Evolutionary conservation across 768 basidiomycete species (phyloP), one percentile per base, ranked within the genome.

Genomic region (Lentinula edodes): DNA sequence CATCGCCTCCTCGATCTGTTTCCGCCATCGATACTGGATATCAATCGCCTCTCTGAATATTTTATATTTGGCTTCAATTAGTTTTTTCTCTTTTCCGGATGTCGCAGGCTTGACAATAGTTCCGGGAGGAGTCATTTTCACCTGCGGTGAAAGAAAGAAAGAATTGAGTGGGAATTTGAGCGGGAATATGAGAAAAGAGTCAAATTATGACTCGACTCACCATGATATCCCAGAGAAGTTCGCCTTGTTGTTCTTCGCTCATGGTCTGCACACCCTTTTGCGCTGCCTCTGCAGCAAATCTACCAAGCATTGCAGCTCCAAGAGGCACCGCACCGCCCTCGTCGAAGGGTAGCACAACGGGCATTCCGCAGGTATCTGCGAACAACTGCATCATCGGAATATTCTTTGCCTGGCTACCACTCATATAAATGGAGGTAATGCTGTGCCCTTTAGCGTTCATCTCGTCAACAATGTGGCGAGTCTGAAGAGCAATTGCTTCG

Each of bases 361-460:
- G 87, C 75, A 95, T 83, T 54, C 76, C 75, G 69, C 95, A 97
- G 23, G 86, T 84, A 67, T 96, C 85, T 12, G 95, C 93, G 61
- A 99, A 83, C 43, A 97, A 85, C 68, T 87, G 83, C 93, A 98
- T 95, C 63, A 98, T 80, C 28, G 82, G 76, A n/a, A 69, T 69
- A 74, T 98, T 99, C 77, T 90, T 92, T 41, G 92, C 93, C 77
- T 98, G 94, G 5, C 93, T 90, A 39, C 95, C 95, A 56, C 87
- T 90, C 84, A 98, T 90, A 78, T 93, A 97, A 69, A 99, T 88
- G 35, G 86, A 83, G 54, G 82, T 81, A 67, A 99, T 87, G 18
- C 78, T 69, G 73, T 98, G 96, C 0, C 95, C 96, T 28, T 86
- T 82, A 34, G 20, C 71, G 74, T 98, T 96, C 80, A 98, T 89